Evolutionary conservation across 2,329 filamentous ascomycete species (phyloP).

Genomic region (Exophiala sideris): DNA sequence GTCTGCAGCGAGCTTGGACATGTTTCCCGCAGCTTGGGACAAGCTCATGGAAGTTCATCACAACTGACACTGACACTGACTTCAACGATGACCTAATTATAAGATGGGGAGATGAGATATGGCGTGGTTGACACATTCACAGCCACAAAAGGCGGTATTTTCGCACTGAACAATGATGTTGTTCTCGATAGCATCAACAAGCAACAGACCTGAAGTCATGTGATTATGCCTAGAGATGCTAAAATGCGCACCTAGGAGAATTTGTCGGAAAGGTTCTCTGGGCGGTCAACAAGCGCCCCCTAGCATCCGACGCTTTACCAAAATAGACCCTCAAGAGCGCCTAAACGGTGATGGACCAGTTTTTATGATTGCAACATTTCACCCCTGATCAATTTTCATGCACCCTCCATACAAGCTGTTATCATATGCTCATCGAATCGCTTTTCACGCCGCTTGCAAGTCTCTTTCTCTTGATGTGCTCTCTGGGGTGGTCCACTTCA

Average conservation of each 20-base stretch:
- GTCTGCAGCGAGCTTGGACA: background rate
- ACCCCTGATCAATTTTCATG: too few species aligned
- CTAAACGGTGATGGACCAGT: too few species aligned
- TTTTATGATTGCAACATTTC: too few species aligned
- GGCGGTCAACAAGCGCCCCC: background rate
- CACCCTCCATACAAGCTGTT: too few species aligned
- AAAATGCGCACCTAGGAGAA: background rate
- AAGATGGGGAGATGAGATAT: background rate
- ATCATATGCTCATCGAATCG: too few species aligned
- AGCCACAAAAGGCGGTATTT: background rate
- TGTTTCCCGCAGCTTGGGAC: background rate
- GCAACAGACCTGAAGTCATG: too few species aligned
- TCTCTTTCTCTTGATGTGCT: too few species aligned
- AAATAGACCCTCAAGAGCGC: background rate
- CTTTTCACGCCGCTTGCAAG: too few species aligned
- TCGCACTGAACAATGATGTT: background rate
- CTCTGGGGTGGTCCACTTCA: too few species aligned
- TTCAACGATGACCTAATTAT: background rate
- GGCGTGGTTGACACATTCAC: background rate
- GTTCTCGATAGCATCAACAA: background rate
- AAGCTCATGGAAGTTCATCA: background rate
- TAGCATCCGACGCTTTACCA: background rate
- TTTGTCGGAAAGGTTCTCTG: background rate
- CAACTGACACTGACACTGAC: background rate
- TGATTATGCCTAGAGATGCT: too few species aligned